Evolutionary conservation across 208 protist genomes (phyloP).

Genomic region (Trichomonas gallinae): DNA sequence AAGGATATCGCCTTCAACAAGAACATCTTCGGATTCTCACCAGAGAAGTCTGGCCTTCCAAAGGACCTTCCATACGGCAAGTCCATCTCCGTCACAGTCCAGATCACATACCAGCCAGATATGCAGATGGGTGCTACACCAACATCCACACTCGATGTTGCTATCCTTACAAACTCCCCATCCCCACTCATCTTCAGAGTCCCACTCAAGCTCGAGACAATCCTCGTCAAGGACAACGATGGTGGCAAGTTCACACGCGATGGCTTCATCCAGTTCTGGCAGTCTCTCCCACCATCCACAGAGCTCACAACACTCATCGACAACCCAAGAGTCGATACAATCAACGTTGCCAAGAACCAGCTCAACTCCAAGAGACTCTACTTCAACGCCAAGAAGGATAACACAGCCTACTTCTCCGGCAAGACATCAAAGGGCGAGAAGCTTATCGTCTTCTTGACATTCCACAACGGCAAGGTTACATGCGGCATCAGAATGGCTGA

Average conservation of each 20-base stretch:
- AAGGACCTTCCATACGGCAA: background rate
- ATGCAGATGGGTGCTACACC: background rate
- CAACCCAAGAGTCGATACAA: background rate
- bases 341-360: background rate
- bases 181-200: background rate
- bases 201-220: background rate
- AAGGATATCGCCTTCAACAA: background rate
- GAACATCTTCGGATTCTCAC: conserved; percentile 4
- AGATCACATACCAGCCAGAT: background rate
- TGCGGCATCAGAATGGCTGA: background rate
- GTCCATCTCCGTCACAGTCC: background rate
- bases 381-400: background rate
- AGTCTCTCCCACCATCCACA: background rate
- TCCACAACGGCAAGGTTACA: background rate
- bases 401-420: background rate
- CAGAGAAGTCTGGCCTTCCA: background rate
- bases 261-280: background rate
- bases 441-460: background rate
- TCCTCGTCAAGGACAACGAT: background rate
- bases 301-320: background rate
- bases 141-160: background rate
- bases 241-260: background rate
- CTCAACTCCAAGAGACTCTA: background rate
- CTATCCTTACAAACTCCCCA: background rate
- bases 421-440: background rate